Base-by-base conservation (phyloP, 2,329 filamentous ascomycete genomes). In the Plectosphaerella sp. region DNA sequence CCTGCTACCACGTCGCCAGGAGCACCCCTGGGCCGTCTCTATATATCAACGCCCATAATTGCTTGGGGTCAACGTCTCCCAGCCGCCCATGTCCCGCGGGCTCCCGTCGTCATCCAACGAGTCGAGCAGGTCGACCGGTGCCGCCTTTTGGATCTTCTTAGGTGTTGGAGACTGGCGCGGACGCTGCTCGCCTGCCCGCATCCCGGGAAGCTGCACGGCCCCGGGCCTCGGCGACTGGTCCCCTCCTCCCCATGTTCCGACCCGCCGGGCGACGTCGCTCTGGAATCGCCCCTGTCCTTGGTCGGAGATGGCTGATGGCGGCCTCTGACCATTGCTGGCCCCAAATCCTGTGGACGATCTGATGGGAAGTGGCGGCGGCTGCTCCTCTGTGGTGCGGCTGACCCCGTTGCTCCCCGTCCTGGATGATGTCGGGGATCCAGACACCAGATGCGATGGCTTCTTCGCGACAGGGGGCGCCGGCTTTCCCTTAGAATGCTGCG, bases 361-460 rank as follows among this genome's bases (percentile, higher is more conserved):
- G 9, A 20, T 43, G 28, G 56, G 56, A 15, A 57, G 52, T 14
- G 50, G 52, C 41, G 56, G 54, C n/a, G 28, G 58, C 54, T 45
- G 53, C 52, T 50, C 61, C 5, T 58, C 56, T 16, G 36, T 43
- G 16, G 45, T 25, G 5, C 53, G 35, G 59, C 60, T 33, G 54
- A 33, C 18, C 49, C 57, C 43, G 56, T 57, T 33, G 54, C 57
- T 49, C 43, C 51, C 28, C 25, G 54, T 55, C 24, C 63, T 28
- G 37, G 51, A 28, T 59, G 53, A 58, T 66, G 63, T 56, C 7
- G 67, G 67, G 12, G 62, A 66, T 14, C 62, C 59, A 11, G 67
- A 67, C 15, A 69, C 59, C 5, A 84, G 72, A 57, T 83, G 79
- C 3, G 78, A 73, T 1, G 85, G 85, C 60, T 88, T 88, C 64